Evolutionary conservation across 1,139 yeast genomes (phyloP).

Genomic region (Yamadazyma oceani): DNA sequence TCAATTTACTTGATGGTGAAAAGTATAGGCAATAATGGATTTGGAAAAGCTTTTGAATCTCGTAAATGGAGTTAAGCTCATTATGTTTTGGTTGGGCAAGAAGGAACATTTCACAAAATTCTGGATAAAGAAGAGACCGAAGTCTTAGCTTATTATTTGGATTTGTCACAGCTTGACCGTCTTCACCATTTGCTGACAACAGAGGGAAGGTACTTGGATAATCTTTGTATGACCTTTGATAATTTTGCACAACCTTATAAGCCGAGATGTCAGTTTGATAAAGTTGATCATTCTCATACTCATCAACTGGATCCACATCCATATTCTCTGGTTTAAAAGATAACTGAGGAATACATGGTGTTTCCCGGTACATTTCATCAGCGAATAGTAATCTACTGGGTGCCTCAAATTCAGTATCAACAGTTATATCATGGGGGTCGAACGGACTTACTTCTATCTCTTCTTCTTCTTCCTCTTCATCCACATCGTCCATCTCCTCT

Average conservation of each 20-base stretch:
- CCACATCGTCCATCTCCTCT: conserved; percentile 11
- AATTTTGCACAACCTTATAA: conserved; percentile 28
- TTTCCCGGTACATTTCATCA: conserved; percentile 22
- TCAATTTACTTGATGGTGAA: conserved; percentile 38
- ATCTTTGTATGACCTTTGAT: conserved; percentile 32
- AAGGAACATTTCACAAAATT: conserved; percentile 40
- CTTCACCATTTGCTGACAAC: conserved; percentile 18
- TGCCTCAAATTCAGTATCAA: conserved; percentile 35
- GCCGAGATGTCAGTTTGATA: conserved; percentile 30
- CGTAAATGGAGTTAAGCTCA: conserved; percentile 70
- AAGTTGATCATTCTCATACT: conserved; percentile 15
- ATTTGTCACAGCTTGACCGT: conserved; percentile 21
- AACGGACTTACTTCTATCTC: conserved; percentile 30
- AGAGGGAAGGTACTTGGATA: conserved; percentile 43
- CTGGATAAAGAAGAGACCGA: conserved; percentile 41
- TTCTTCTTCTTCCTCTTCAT: conserved; percentile 18
- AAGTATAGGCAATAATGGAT: conserved; percentile 44
- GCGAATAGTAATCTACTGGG: conserved; percentile 36
- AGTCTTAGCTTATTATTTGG: conserved; percentile 34
- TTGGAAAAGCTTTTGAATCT: conserved; percentile 56
- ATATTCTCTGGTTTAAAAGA: conserved; percentile 19
- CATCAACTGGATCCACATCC: conserved; percentile 18
- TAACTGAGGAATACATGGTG: conserved; percentile 25
- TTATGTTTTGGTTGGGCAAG: conserved; percentile 50
- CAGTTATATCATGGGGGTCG: conserved; percentile 39